phyloP scores from a whole-genome alignment of 495 filamentous ascomycete species.

The Hypoxylon subgilvum region DNA sequence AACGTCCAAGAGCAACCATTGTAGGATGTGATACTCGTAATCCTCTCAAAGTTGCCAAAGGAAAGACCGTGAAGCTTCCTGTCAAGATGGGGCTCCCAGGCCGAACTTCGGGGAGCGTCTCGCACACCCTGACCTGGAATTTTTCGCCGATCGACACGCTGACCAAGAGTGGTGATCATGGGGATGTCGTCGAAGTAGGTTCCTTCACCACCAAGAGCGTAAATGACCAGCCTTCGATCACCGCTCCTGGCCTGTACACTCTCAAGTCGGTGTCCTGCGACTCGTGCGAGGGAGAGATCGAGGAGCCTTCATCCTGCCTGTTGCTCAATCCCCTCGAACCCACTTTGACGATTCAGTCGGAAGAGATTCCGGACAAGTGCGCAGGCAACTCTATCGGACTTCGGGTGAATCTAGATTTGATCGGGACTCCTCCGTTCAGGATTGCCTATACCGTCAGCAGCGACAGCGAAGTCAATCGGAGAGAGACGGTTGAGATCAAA shows the following conservation, averaged over 20 bases:
- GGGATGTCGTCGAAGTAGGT: constrained; percentile 57
- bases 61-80: constrained; percentile 70
- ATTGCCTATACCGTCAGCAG: constrained; percentile 73
- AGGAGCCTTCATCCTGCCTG: constrained; percentile 90
- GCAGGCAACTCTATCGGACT: constrained; percentile 91
- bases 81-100: constrained; percentile 70
- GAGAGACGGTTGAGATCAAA: constrained; percentile 60
- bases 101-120: constrained; percentile 57
- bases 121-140: constrained; percentile 67
- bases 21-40: constrained; percentile 74
- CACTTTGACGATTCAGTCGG: constrained; percentile 68
- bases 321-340: constrained; percentile 91
- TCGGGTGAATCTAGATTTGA: constrained; percentile 81
- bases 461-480: constrained; percentile 53
- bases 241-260: constrained; percentile 82
- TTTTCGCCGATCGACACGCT: constrained; percentile 73
- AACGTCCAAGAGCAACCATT: constrained; percentile 76
- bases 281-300: constrained; percentile 82
- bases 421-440: constrained; percentile 87
- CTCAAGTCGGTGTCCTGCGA: constrained; percentile 77
- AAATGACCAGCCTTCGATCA: constrained; percentile 62
- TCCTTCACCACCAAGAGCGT: constrained; percentile 58
- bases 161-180: constrained; percentile 67
- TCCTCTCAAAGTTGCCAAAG: constrained; percentile 82
- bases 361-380: constrained; percentile 91